phyloP scores from a whole-genome alignment of 208 protist genomes.

The Leishmania tropica region DNA sequence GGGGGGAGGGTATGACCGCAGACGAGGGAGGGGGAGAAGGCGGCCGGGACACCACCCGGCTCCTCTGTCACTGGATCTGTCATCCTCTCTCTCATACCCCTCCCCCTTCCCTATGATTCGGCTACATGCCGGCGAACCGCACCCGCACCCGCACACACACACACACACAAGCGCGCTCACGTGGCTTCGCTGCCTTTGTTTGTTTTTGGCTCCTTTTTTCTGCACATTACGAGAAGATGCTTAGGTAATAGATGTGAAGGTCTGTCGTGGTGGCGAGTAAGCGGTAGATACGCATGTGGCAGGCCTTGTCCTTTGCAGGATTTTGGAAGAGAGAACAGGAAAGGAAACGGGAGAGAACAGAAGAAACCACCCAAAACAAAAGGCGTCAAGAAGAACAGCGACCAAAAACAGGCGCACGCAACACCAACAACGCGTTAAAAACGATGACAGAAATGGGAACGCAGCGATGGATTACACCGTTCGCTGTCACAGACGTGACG shows the following conservation, averaged over 20 bases:
- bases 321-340: neutral
- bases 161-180: neutral
- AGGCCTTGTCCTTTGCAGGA: neutral
- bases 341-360: no score
- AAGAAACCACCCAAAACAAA: no score
- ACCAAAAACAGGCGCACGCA: neutral
- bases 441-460: neutral
- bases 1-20: neutral
- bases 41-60: neutral
- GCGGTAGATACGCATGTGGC: neutral
- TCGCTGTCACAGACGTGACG: neutral
- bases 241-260: conserved; percentile 1
- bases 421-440: neutral
- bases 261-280: neutral
- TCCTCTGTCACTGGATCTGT: neutral
- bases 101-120: neutral
- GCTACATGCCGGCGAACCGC: neutral
- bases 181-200: neutral
- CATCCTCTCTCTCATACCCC: no score
- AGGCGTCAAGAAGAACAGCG: neutral
- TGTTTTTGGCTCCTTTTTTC: conserved; percentile 1
- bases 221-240: neutral
- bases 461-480: neutral
- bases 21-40: neutral
- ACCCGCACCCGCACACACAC: neutral